phyloP scores from a whole-genome alignment of 805 yeast genomes.

The Zygotorulaspora chibaensis region DNA sequence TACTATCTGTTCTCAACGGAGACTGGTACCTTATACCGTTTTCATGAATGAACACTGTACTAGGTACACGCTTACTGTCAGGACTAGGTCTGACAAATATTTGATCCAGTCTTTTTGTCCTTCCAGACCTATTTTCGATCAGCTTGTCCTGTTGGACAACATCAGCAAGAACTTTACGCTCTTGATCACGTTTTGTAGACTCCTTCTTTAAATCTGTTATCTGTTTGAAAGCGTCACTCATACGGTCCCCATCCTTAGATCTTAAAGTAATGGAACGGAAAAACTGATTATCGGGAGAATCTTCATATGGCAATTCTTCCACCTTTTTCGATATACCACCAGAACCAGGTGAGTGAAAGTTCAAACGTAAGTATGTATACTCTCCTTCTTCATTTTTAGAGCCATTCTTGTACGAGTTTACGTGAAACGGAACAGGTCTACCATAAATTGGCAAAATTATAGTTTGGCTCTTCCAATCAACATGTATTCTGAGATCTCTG shows the following conservation, averaged over 20 bases:
- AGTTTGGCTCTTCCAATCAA: conserved; percentile 84
- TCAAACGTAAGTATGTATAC: conserved; percentile 81
- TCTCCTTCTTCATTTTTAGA: conserved; percentile 96
- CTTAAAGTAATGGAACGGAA: conserved; percentile 82
- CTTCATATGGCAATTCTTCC: conserved; percentile 87
- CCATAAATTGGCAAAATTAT: conserved; percentile 89
- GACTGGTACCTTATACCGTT: conserved; percentile 95
- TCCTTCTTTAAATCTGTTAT: conserved; percentile 91
- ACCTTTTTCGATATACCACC: conserved; percentile 65
- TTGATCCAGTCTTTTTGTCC: conserved; percentile 82
- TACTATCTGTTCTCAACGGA: conserved; percentile 76
- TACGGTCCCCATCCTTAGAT: conserved; percentile 85
- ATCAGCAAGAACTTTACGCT: conserved; percentile 86
- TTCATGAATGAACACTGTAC: conserved; percentile 85
- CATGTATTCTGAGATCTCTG: conserved; percentile 77
- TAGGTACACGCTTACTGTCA: conserved; percentile 93
- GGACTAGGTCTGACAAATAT: conserved; percentile 94
- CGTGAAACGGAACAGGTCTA: conserved; percentile 96
- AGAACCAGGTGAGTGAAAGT: conserved; percentile 89
- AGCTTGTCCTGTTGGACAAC: conserved; percentile 89
- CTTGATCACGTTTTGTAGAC: conserved; percentile 84
- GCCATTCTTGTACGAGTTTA: conserved; percentile 89
- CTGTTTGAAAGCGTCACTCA: conserved; percentile 83
- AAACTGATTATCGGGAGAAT: conserved; percentile 78
- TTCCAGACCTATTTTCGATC: conserved; percentile 73